A percentile compares a stretch with the other conserved stretches of the same genome.
Conservation (phyloP, 345 rosid species). For the Lagerstroemia speciosa region DNA sequence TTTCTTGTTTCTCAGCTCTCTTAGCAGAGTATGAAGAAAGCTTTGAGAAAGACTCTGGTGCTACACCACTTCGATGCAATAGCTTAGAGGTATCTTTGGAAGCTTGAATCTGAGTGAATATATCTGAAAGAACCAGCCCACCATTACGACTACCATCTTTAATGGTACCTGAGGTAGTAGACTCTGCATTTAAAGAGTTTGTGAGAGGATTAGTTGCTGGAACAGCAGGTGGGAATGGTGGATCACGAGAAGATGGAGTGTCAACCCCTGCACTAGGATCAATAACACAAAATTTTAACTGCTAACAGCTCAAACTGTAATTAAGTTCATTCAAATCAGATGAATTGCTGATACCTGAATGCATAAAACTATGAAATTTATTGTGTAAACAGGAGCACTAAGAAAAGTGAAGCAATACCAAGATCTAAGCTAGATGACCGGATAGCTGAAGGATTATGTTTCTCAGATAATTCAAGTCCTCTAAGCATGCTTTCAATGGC, state of each 20-base stretch:
- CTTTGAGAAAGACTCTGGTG: constrained; percentile 54
- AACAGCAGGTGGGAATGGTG: constrained; percentile 70
- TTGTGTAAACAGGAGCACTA: background rate
- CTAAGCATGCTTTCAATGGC: constrained; percentile 99
- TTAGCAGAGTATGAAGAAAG: constrained; percentile 57
- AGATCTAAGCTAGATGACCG: constrained; percentile 95
- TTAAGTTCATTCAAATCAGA: constrained; percentile 8
- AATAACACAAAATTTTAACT: constrained; percentile 47
- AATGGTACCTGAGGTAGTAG: constrained; percentile 35
- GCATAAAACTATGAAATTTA: background rate
- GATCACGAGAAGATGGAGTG: constrained; percentile 99
- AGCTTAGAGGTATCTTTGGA: constrained; percentile 80
- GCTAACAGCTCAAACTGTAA: constrained; percentile 25
- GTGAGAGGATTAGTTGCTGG: constrained; percentile 60
- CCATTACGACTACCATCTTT: constrained; percentile 71
- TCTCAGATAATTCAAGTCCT: constrained; percentile 82
- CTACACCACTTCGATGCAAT: constrained; percentile 43
- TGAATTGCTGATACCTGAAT: constrained; percentile 12
- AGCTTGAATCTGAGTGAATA: constrained; percentile 85
- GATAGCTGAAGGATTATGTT: constrained; percentile 65
- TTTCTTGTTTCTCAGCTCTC: constrained; percentile 64
- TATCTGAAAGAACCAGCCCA: constrained; percentile 80
- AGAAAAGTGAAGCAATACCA: constrained; percentile 55
- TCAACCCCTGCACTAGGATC: constrained; percentile 98
- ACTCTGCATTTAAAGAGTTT: constrained; percentile 41